These are phyloP conservation scores for Naganishia friedmannii DNA, from an alignment of 768 basidiomycete species.

Conservation along the genomic window DNA sequence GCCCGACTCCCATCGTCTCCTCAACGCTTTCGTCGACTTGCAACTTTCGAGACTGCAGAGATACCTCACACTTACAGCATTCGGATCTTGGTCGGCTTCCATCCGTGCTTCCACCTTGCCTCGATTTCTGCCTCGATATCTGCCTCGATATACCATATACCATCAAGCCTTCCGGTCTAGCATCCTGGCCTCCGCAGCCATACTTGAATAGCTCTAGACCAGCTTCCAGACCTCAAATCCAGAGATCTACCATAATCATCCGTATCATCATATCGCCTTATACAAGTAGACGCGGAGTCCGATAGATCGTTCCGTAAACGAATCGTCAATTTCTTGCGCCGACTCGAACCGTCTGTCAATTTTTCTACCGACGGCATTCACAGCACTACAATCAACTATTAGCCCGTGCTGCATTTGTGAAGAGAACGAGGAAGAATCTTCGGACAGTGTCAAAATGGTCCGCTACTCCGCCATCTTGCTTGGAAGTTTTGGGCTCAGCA, in stretches of 20 bases:
- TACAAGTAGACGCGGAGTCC: neutral
- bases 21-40: too few species aligned
- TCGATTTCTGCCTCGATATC: neutral
- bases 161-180: too few species aligned
- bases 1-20: too few species aligned
- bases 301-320: neutral
- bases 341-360: neutral
- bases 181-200: neutral
- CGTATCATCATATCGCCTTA: neutral
- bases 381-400: conserved; percentile 64
- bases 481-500: conserved; percentile 6
- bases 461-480: conserved; percentile 1
- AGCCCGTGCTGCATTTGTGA: conserved; percentile 67
- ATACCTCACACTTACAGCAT: conserved; percentile 9
- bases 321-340: neutral
- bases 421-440: neutral
- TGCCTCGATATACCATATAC: neutral
- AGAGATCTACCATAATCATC: too few species aligned
- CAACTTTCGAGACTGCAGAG: too few species aligned
- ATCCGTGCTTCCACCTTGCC: neutral
- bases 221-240: too few species aligned
- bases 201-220: too few species aligned
- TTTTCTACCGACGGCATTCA: neutral
- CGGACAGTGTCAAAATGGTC: neutral
- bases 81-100: neutral